These are phyloP conservation scores for Cotoneaster glaucophyllus DNA, from an alignment of 306 rosid species.

Conservation along the genomic window DNA sequence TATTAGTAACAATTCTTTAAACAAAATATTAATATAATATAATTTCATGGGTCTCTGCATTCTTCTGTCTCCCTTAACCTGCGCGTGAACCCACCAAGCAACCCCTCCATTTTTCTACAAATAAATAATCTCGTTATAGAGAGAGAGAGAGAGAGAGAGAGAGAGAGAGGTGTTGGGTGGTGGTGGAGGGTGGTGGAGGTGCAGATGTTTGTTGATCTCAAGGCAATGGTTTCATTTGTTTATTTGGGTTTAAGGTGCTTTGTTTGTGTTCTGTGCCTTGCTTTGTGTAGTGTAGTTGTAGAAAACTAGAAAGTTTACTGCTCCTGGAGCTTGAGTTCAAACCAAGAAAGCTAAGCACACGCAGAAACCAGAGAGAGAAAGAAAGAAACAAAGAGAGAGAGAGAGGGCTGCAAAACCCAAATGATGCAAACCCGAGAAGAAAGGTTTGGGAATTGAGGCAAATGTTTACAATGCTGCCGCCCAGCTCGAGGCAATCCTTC, in stretches of 20 bases:
- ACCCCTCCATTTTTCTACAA: conserved; percentile 2
- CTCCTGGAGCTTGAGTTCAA: conserved; percentile 33
- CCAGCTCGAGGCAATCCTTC: conserved; percentile 40
- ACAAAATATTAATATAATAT: too few relatives aligned
- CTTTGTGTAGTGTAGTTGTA: conserved; percentile 8
- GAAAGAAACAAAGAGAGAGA: background rate
- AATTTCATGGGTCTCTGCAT: conserved; percentile 4
- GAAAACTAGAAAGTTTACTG: background rate
- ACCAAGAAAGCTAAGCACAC: conserved; percentile 29
- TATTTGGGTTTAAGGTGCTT: background rate
- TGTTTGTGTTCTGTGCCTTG: conserved; percentile 2
- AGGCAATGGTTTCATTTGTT: conserved; percentile 22
- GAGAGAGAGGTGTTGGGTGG: conserved; percentile 16
- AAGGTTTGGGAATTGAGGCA: conserved; percentile 57
- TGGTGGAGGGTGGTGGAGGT: conserved; percentile 16
- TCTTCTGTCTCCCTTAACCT: conserved; percentile 1
- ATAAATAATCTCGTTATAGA: background rate
- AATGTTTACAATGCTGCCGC: conserved; percentile 40
- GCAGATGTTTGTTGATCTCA: conserved; percentile 43
- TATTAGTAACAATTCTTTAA: too few relatives aligned
- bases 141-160: conserved; percentile 5
- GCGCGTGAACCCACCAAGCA: conserved; percentile 19
- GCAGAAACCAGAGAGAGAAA: background rate
- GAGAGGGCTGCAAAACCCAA: conserved; percentile 26
- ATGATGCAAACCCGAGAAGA: conserved; percentile 49